Conservation (phyloP, 768 basidiomycete species). For the Suillus spraguei region DNA sequence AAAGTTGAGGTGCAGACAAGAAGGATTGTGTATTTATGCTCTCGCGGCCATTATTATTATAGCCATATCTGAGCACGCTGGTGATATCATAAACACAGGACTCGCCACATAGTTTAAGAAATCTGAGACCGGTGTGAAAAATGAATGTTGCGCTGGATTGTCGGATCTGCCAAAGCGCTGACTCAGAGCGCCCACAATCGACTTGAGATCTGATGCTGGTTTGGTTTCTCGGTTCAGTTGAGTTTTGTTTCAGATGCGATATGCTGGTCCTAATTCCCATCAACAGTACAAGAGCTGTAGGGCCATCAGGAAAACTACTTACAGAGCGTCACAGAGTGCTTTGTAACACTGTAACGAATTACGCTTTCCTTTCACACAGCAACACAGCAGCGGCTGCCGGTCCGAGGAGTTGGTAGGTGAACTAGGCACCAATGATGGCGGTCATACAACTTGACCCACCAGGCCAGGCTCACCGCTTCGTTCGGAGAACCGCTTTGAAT, state of each 20-base stretch:
- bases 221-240: background rate
- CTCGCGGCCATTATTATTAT: slow-evolving; percentile 4
- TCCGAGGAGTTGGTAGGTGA: no score
- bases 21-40: slow-evolving; percentile 28
- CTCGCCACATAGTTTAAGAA: background rate
- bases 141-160: background rate
- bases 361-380: no score
- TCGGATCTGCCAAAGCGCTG: background rate
- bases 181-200: background rate
- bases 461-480: background rate
- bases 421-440: no score
- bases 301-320: no score
- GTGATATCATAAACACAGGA: slow-evolving; percentile 5
- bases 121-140: background rate
- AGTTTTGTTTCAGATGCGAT: background rate
- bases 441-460: no score
- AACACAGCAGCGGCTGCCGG: no score
- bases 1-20: slow-evolving; percentile 5
- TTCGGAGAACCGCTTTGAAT: background rate
- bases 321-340: no score
- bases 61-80: background rate
- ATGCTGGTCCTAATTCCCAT: no score
- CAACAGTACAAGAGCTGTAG: no score
- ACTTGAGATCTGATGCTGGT: background rate
- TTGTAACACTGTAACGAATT: no score